Conservation (phyloP, 805 yeast species). For the Metschnikowia corniflorae region DNA sequence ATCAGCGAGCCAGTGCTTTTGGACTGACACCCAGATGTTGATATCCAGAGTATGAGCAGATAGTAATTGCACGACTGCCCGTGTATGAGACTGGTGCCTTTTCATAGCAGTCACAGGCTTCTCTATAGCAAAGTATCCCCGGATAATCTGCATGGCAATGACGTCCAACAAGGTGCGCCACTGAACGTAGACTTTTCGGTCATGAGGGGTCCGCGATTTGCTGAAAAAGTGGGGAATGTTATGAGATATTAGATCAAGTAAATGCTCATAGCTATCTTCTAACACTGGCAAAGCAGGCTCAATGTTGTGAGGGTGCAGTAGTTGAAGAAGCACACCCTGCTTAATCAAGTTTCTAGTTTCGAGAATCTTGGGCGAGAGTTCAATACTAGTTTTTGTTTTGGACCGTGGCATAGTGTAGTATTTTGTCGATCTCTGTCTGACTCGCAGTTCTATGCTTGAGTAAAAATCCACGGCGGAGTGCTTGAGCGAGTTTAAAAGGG, state of each 20-base stretch:
- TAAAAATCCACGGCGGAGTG: constrained; percentile 32
- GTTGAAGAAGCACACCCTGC: constrained; percentile 33
- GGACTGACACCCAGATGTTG: constrained; percentile 55
- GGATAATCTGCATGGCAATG: constrained; percentile 58
- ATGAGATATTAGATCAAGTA: constrained; percentile 25
- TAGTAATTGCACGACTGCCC: constrained; percentile 43
- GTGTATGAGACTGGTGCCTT: constrained; percentile 63
- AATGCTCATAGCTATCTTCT: constrained; percentile 33
- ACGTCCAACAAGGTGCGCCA: constrained; percentile 54
- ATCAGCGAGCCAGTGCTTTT: constrained; percentile 64
- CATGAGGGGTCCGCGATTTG: constrained; percentile 24
- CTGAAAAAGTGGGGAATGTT: constrained; percentile 10
- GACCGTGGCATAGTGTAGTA: constrained; percentile 34
- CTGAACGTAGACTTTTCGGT: constrained; percentile 25
- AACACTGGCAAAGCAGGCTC: constrained; percentile 27
- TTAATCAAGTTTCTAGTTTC: constrained; percentile 38
- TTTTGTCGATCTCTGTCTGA: constrained; percentile 34
- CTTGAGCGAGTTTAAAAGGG: constrained; percentile 30
- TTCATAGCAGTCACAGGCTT: constrained; percentile 56
- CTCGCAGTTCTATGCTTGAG: constrained; percentile 26
- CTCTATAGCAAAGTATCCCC: constrained; percentile 56
- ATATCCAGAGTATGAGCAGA: too few relatives aligned
- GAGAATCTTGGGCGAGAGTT: constrained; percentile 34
- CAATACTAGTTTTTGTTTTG: constrained; percentile 25
- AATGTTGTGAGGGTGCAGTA: constrained; percentile 30